Percentiles rank a stretch among this genome's conserved stretches.
Conservation (phyloP, 2,329 filamentous ascomycete genomes). For the Microsporum canis region DNA sequence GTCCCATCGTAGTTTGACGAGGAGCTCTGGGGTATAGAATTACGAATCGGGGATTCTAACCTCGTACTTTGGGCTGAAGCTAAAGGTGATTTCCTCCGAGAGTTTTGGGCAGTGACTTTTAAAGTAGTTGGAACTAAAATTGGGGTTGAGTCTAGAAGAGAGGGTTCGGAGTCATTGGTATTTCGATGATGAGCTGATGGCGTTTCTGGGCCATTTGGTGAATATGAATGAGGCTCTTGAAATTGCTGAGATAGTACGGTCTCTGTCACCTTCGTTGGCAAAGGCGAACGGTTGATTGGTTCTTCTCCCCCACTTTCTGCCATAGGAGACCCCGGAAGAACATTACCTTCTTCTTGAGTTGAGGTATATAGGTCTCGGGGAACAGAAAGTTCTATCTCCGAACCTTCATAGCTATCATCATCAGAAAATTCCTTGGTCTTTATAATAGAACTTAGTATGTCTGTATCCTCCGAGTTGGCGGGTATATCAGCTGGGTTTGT, state of each 20-base stretch:
- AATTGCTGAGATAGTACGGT: not conserved
- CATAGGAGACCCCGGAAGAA: not conserved
- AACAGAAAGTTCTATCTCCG: conserved; percentile 10
- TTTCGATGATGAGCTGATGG: not conserved
- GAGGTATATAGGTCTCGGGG: conserved; percentile 6
- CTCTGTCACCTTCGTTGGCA: not conserved
- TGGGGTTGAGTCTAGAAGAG: not conserved
- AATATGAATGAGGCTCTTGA: not conserved
- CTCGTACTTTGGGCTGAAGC: not conserved
- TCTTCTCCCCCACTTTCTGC: not conserved
- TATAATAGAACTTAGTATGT: not conserved
- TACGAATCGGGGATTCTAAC: not conserved
- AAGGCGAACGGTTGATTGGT: not conserved
- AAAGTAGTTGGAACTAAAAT: not conserved
- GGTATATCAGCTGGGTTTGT: not conserved
- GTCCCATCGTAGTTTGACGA: not conserved
- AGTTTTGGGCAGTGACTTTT: not conserved
- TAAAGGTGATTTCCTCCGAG: not conserved
- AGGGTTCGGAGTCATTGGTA: not conserved
- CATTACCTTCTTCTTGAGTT: conserved; percentile 6
- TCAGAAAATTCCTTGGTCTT: not conserved
- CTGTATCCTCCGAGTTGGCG: too few relatives aligned
- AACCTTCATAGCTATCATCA: not conserved
- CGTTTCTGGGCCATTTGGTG: not conserved
- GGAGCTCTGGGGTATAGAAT: not conserved